Evolutionary conservation across 805 yeast species (phyloP), one percentile per base, ranked within the genome.

Genomic region (Sungouiella thailandica): DNA sequence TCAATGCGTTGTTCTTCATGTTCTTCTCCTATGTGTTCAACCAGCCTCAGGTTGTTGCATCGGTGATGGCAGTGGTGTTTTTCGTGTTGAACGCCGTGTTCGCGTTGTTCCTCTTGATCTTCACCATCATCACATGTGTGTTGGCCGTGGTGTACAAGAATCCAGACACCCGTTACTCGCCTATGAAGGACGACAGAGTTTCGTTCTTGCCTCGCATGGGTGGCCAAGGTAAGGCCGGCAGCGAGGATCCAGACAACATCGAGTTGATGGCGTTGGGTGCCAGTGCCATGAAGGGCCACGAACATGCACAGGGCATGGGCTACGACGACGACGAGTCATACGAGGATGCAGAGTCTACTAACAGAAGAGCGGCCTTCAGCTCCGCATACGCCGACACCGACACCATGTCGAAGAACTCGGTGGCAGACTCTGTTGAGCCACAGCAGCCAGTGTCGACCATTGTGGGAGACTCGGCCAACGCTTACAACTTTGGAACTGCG

Each of bases 141-240:
- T 66, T 87, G 60, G 96, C 96, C 0, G 60, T 93, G 49, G 46
- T 89, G 20, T 81, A 83, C 58, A 87, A 83, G 69, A 88, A 93
- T 58, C 97, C 98, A 34, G 98, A 93, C 60, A 78, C 90, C 7
- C 76, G 95, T 49, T 93, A 93, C 65, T 90, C 87, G 64, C 97
- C 96, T 41, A 83, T 90, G 83, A 83, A 83, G 49, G 98, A 93
- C 59, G 98, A 93, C 55, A 78, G 98, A 56, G 93, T 84, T 32
- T 84, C 96, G n/a, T 93, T 93, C 58, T 84, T 93, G 53, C 89
- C 89, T 42, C 72, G 80, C 50, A 68, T 70, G 36, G 78, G 47
- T 7, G 36, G 27, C 26, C 37, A 67, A 36, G 58, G 58, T 25
- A 49, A 52, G 11, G 52, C 50, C 23, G 48, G 42, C n/a, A 48